These are phyloP conservation scores for Metschnikowia anglica DNA, from an alignment of 805 yeast species.

Conservation along the genomic window DNA sequence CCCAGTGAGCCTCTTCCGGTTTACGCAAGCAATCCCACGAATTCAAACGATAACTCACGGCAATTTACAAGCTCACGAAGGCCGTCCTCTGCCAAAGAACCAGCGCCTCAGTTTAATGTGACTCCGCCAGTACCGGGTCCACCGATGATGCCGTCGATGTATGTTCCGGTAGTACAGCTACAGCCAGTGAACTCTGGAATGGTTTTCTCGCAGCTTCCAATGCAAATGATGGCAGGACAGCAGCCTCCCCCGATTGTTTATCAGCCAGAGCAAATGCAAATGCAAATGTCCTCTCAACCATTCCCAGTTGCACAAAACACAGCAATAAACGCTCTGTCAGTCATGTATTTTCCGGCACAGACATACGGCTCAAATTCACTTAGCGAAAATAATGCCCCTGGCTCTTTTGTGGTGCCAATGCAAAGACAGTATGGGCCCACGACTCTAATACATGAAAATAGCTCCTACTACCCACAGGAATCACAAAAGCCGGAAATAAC, in stretches of 20 bases:
- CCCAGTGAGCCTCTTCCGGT: constrained; percentile 1
- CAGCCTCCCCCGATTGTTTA: constrained; percentile 7
- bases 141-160: constrained; percentile 5
- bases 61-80: neutral
- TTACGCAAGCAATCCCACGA: neutral
- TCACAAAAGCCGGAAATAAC: neutral
- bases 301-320: neutral
- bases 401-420: constrained; percentile 2
- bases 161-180: constrained; percentile 8
- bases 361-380: neutral
- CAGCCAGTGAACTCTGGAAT: constrained; percentile 5
- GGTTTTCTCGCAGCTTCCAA: constrained; percentile 11
- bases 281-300: neutral
- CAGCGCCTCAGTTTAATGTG: neutral
- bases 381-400: neutral
- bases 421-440: constrained; percentile 3
- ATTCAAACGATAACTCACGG: neutral
- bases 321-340: neutral
- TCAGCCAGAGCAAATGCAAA: constrained; percentile 5
- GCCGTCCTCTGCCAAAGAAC: neutral
- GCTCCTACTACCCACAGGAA: neutral
- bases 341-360: constrained; percentile 7
- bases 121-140: constrained; percentile 4
- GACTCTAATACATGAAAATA: neutral
- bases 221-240: constrained; percentile 9